Evolutionary conservation across 2,329 filamentous ascomycete species (phyloP), one percentile per base, ranked within the genome.

Genomic region (Fusarium transvaalense): DNA sequence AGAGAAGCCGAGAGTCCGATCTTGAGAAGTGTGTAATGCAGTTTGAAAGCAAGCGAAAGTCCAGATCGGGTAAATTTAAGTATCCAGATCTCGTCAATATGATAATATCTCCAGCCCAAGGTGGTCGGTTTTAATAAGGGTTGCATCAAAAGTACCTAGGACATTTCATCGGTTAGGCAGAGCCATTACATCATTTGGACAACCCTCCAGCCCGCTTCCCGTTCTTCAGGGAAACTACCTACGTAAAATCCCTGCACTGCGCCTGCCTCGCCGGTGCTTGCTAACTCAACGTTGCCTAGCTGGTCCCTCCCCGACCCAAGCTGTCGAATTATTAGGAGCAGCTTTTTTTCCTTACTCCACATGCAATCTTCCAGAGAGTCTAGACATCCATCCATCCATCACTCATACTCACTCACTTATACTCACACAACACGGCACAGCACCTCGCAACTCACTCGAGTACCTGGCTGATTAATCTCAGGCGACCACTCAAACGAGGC

Each of bases 141-240:
- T 45, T 55, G 55, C 14, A 25, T 10, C 39, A 35, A 21, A 48
- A 42, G 67, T 67, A 59, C 34, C 32, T 39, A 25, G 46, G 64
- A 46, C 39, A 42, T 47, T 45, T 45, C 12, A 15, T 45, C 42
- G 42, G 25, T 19, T 45, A 25, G 21, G 41, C 56, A 35, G 46
- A 31, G 63, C 65, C 69, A 75, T 74, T 74, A 74, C 72, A 75
- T 74, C 72, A 74, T 74, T 62, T 57, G 59, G 31, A 64, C 46
- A 46, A 61, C 64, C 61, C 51, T 62, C 68, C 52, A 19, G 31
- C 52, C 61, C 47, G 64, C 67, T 70, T 65, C 60, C 67, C 68
- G 64, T 71, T 35, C 51, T 68, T 65, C 52, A 61, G 68, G 64
- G 63, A 70, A 68, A 58, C 32, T 38, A 51, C 32, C 34, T 51